These are phyloP conservation scores for Kodamaea nitidulidarum DNA, from an alignment of 805 yeast species.

Conservation along the genomic window DNA sequence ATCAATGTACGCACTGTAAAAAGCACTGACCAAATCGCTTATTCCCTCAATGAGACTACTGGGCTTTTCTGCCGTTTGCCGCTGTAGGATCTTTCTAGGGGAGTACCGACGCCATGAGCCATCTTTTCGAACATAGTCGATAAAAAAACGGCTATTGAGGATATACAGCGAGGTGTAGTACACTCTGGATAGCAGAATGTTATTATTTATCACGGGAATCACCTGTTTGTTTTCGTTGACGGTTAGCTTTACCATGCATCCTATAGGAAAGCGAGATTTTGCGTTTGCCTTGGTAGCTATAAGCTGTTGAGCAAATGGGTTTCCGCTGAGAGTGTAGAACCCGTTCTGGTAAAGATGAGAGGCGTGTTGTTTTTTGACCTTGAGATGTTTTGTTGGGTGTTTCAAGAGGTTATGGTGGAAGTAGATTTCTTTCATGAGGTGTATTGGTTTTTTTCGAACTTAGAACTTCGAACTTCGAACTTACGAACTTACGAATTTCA, in stretches of 20 bases:
- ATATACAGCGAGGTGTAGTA: conserved; percentile 24
- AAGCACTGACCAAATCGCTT: conserved; percentile 8
- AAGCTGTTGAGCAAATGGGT: conserved; percentile 28
- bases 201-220: conserved; percentile 9
- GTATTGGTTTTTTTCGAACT: no score
- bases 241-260: conserved; percentile 21
- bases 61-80: conserved; percentile 6
- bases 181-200: conserved; percentile 3
- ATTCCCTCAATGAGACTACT: conserved; percentile 11
- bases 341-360: conserved; percentile 15
- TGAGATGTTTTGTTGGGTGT: conserved; percentile 29
- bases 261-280: conserved; percentile 24
- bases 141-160: conserved; percentile 19
- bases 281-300: conserved; percentile 25
- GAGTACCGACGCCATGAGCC: conserved; percentile 20
- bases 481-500: no score
- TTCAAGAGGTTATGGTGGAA: conserved; percentile 13
- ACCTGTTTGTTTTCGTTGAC: conserved; percentile 9
- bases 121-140: conserved; percentile 15
- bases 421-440: not conserved
- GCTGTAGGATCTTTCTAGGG: conserved; percentile 24
- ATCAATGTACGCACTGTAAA: conserved; percentile 14
- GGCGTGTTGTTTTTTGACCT: conserved; percentile 19
- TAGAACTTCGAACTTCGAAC: no score
- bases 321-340: conserved; percentile 15